Evolutionary conservation across 345 rosid genomes (phyloP).

Genomic region (Pistacia integerrima): DNA sequence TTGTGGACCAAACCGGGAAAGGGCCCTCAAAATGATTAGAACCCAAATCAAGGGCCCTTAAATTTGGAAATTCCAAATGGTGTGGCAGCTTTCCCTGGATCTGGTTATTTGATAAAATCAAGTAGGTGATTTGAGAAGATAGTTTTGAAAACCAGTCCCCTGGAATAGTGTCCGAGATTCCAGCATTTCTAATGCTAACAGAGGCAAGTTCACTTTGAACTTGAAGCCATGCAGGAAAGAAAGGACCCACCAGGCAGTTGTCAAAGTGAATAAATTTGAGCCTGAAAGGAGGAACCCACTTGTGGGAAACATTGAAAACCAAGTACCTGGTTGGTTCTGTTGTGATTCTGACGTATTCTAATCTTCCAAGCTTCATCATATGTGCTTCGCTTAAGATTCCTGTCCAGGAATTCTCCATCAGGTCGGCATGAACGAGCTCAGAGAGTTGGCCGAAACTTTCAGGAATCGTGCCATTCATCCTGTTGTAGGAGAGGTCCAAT

Average conservation of each 20-base stretch:
- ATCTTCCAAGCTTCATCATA: conserved; percentile 37
- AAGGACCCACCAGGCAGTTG: conserved; percentile 56
- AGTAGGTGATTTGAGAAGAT: conserved; percentile 37
- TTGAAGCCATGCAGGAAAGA: conserved; percentile 63
- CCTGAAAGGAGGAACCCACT: conserved; percentile 65
- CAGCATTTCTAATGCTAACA: conserved; percentile 43
- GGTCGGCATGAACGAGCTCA: conserved; percentile 34
- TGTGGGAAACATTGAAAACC: conserved; percentile 38
- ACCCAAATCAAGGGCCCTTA: conserved; percentile 43
- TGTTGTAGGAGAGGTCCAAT: conserved; percentile 47
- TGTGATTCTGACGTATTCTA: conserved; percentile 40
- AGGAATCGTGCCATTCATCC: conserved; percentile 54
- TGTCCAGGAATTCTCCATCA: conserved; percentile 46
- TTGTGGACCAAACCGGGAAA: conserved; percentile 52
- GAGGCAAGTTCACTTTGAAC: conserved; percentile 46
- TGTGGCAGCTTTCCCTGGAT: conserved; percentile 45
- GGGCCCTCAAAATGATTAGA: conserved; percentile 50
- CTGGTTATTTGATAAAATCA: conserved; percentile 46
- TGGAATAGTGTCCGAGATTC: conserved; percentile 49
- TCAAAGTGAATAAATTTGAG: conserved; percentile 44
- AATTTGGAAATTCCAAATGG: conserved; percentile 34
- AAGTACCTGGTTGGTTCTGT: conserved; percentile 42
- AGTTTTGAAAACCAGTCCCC: conserved; percentile 37
- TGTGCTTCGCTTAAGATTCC: conserved; percentile 50
- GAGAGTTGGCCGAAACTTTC: conserved; percentile 47